A percentile compares a stretch with the other conserved stretches of the same genome.
Conservation (phyloP, 371 early-diverging fungal genomes). For the Sanchytrium tribonematis region DNA sequence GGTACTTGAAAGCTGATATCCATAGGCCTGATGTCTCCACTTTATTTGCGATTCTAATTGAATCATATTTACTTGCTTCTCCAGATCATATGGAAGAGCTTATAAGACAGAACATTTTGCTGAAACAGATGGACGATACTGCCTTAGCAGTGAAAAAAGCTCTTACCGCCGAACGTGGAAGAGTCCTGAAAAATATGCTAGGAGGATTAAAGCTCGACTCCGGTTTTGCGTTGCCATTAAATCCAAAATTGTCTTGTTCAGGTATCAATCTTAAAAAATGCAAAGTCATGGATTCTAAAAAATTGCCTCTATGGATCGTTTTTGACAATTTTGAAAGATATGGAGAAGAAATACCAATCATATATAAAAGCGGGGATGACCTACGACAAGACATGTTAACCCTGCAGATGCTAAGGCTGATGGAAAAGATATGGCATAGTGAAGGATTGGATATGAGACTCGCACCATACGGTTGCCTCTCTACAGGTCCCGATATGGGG, state of each 20-base stretch:
- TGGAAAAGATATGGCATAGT: constrained; percentile 7
- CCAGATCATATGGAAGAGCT: constrained; percentile 3
- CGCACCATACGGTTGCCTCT: constrained; percentile 4
- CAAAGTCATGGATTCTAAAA: constrained; percentile 7
- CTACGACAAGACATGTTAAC: constrained; percentile 6
- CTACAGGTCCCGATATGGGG: constrained; percentile 5
- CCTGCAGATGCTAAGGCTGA: constrained; percentile 8
- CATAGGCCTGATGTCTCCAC: constrained; percentile 2
- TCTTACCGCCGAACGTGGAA: not conserved
- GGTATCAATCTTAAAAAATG: constrained; percentile 3
- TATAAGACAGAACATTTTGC: constrained; percentile 2
- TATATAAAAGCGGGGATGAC: constrained; percentile 7
- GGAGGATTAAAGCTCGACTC: not conserved
- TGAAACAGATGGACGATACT: constrained; percentile 3
- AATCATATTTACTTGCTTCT: constrained; percentile 4
- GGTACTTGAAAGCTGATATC: constrained; percentile 6
- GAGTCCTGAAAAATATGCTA: not conserved
- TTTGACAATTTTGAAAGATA: constrained; percentile 3
- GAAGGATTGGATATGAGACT: constrained; percentile 6
- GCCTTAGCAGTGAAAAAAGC: constrained; percentile 3
- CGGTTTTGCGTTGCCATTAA: constrained; percentile 3
- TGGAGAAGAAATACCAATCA: constrained; percentile 4
- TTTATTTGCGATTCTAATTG: constrained; percentile 3
- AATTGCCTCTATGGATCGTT: constrained; percentile 6
- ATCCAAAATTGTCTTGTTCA: not conserved